Percentiles rank a stretch among this genome's conserved stretches.
Conservation (phyloP, 1,284 basidiomycete species). For the Fomitopsis betulina region DNA sequence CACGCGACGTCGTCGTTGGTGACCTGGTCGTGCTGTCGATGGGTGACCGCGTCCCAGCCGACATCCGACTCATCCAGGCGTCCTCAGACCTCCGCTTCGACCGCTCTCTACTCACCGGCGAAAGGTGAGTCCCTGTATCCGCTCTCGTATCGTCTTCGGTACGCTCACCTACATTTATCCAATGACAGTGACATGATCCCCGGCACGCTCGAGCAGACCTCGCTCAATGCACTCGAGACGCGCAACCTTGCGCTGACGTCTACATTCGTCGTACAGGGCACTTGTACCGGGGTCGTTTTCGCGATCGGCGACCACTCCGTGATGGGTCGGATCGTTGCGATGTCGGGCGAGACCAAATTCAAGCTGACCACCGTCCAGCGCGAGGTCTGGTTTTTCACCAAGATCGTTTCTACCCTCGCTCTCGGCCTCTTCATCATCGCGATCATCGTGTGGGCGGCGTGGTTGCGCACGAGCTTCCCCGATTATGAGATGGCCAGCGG, state of each 20-base stretch:
- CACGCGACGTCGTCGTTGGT: conserved; percentile 29
- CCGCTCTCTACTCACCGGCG: conserved; percentile 61
- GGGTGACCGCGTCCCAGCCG: conserved; percentile 42
- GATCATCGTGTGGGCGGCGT: conserved; percentile 41
- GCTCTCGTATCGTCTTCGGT: too few species aligned
- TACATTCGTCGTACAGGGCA: conserved; percentile 51
- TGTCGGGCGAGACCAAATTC: conserved; percentile 45
- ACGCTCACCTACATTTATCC: too few species aligned
- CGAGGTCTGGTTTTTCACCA: conserved; percentile 47
- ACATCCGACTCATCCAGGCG: conserved; percentile 44
- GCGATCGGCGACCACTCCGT: conserved; percentile 56
- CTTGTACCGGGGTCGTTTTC: conserved; percentile 53
- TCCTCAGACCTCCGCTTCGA: conserved; percentile 55
- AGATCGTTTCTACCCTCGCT: conserved; percentile 40
- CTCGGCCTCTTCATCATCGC: conserved; percentile 36
- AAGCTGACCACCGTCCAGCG: conserved; percentile 44
- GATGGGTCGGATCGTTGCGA: conserved; percentile 58
- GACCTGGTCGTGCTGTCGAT: conserved; percentile 30
- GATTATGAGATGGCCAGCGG: conserved; percentile 34
- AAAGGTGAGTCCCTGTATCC: conserved; percentile 27
- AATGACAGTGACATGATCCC: conserved; percentile 41
- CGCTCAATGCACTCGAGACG: conserved; percentile 57
- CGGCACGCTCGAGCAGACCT: conserved; percentile 44
- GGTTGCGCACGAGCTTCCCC: conserved; percentile 35
- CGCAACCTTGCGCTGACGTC: conserved; percentile 56